These are phyloP conservation scores for Pichia insulana DNA, from an alignment of 805 yeast genomes.

Conservation along the genomic window DNA sequence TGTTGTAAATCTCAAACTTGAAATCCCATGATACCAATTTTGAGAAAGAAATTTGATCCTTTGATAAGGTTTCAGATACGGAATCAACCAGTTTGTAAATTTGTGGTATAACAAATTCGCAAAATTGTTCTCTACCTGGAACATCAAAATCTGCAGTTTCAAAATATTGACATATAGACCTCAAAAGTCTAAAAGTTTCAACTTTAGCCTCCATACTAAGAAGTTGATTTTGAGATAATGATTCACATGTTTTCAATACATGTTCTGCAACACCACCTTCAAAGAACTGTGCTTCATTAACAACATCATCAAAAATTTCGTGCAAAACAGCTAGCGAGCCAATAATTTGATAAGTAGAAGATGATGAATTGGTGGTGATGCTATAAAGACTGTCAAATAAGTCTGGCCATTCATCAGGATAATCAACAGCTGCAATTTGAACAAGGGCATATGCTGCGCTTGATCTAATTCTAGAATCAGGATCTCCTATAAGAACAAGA, in stretches of 20 bases:
- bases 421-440: conserved; percentile 82
- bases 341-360: conserved; percentile 29
- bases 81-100: conserved; percentile 19
- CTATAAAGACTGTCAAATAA: conserved; percentile 43
- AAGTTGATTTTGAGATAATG: conserved; percentile 26
- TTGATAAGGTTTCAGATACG: conserved; percentile 8
- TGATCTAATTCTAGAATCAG: conserved; percentile 52
- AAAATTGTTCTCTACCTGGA: conserved; percentile 30
- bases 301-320: conserved; percentile 79
- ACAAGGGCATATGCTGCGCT: conserved; percentile 68
- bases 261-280: conserved; percentile 57
- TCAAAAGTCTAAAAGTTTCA: conserved; percentile 43
- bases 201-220: conserved; percentile 32
- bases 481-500: conserved; percentile 37
- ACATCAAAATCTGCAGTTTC: conserved; percentile 39
- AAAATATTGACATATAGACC: conserved; percentile 44
- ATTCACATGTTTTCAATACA: conserved; percentile 42
- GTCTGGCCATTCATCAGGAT: conserved; percentile 93
- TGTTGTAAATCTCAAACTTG: conserved; percentile 23
- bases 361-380: conserved; percentile 26
- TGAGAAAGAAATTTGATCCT: neutral
- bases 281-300: conserved; percentile 82
- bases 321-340: conserved; percentile 55
- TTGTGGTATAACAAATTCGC: conserved; percentile 23
- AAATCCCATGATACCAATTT: conserved; percentile 19